Percentiles rank a stretch among this genome's conserved stretches.
Evolutionary conservation across 2,329 filamentous ascomycete genomes (phyloP).

Genomic region (Diaporthe sp.): DNA sequence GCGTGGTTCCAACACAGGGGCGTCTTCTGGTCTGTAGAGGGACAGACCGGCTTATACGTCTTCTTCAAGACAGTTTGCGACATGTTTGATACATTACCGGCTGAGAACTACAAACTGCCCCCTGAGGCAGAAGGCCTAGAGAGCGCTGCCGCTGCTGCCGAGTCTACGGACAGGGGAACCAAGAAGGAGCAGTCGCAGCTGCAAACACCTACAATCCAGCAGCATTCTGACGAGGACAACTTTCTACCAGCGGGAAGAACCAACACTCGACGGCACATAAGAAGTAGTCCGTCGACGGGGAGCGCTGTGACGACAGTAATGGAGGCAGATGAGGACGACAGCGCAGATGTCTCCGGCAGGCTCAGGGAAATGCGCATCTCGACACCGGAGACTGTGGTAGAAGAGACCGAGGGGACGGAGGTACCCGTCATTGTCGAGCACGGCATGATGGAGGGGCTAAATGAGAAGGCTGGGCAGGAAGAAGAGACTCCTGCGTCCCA

Average conservation of each 20-base stretch:
- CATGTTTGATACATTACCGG: conserved; percentile 87
- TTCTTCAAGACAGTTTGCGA: conserved; percentile 99
- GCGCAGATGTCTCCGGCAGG: conserved; percentile 60
- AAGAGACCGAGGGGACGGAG: conserved; percentile 53
- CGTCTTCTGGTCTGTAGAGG: conserved; percentile 95
- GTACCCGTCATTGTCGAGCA: conserved; percentile 59
- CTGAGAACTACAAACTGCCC: conserved; percentile 96
- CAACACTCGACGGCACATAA: conserved; percentile 85
- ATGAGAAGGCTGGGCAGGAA: conserved; percentile 40
- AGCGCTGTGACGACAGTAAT: conserved; percentile 85
- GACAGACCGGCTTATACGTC: conserved; percentile 90
- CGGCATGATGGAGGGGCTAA: conserved; percentile 45
- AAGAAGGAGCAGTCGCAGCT: conserved; percentile 45
- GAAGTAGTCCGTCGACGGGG: conserved; percentile 84
- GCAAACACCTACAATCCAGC: conserved; percentile 43
- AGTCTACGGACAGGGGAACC: conserved; percentile 37
- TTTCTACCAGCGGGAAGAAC: conserved; percentile 69
- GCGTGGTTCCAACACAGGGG: conserved; percentile 98
- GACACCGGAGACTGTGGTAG: conserved; percentile 66
- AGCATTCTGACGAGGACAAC: conserved; percentile 59
- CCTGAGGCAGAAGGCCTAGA: conserved; percentile 91
- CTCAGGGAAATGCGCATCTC: conserved; percentile 63
- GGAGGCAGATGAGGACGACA: conserved; percentile 84
- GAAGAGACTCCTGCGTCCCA: conserved; percentile 30
- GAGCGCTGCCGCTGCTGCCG: conserved; percentile 37